Evolutionary conservation across 2,329 filamentous ascomycete species (phyloP).

Genomic region (Bertia moriformis): DNA sequence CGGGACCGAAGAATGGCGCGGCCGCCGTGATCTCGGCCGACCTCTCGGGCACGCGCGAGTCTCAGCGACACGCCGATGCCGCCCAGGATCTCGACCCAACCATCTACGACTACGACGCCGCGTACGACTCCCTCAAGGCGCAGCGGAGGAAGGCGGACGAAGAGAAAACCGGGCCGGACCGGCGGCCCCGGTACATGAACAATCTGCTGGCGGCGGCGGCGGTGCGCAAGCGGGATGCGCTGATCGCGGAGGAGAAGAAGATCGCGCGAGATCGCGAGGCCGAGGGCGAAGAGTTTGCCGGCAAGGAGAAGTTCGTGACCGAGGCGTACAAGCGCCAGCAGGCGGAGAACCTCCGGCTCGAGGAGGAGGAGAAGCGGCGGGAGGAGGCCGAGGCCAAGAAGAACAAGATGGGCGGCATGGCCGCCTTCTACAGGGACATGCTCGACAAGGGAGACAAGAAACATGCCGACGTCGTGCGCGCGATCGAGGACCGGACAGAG

Average conservation of each 20-base stretch:
- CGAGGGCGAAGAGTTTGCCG: conserved; percentile 67
- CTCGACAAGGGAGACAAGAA: conserved; percentile 56
- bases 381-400: conserved; percentile 53
- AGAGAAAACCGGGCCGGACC: conserved; percentile 36
- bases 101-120: conserved; percentile 74
- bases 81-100: conserved; percentile 56
- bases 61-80: conserved; percentile 47
- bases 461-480: conserved; percentile 56
- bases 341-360: conserved; percentile 54
- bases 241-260: conserved; percentile 68
- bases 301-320: conserved; percentile 77
- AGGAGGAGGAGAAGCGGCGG: conserved; percentile 54
- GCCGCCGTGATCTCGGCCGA: conserved; percentile 44
- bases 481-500: conserved; percentile 34
- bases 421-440: conserved; percentile 63
- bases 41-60: conserved; percentile 48
- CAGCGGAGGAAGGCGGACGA: conserved; percentile 39
- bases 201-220: conserved; percentile 61
- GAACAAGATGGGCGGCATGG: conserved; percentile 58
- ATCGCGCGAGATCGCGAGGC: conserved; percentile 64
- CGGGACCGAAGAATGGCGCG: conserved; percentile 22
- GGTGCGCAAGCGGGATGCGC: conserved; percentile 61
- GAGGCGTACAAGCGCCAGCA: conserved; percentile 71
- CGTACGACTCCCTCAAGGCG: conserved; percentile 64
- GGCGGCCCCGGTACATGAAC: conserved; percentile 67